A percentile compares a stretch with the other conserved stretches of the same genome.
Evolutionary conservation across 768 basidiomycete species (phyloP).

Genomic region (Amylocystis lapponica): DNA sequence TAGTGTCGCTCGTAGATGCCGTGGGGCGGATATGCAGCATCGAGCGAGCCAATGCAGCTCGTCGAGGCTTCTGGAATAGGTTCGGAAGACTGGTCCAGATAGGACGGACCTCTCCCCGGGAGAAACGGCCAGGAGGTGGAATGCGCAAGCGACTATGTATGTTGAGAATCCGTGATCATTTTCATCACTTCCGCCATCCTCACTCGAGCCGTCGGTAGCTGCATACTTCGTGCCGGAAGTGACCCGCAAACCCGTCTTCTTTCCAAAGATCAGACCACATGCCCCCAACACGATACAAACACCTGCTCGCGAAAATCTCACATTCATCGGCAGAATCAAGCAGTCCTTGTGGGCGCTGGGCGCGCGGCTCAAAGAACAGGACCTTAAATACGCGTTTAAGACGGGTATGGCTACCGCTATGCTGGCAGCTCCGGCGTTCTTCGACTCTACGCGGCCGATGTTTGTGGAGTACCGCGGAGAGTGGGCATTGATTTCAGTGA

Average conservation of each 20-base stretch:
- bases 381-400: constrained; percentile 86
- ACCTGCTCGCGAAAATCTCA: constrained; percentile 55
- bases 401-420: constrained; percentile 79
- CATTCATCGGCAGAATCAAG: constrained; percentile 54
- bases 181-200: no score
- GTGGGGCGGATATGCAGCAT: constrained; percentile 73
- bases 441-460: constrained; percentile 65
- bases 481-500: constrained; percentile 92
- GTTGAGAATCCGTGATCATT: constrained; percentile 1
- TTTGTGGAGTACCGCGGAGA: constrained; percentile 86
- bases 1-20: constrained; percentile 76
- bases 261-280: constrained; percentile 79
- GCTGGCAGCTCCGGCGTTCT: constrained; percentile 84
- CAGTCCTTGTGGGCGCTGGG: constrained; percentile 73
- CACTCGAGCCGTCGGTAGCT: no score
- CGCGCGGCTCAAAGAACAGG: constrained; percentile 56
- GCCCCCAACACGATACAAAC: constrained; percentile 85
- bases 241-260: constrained; percentile 45
- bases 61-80: constrained; percentile 36
- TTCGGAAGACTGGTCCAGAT: constrained; percentile 9
- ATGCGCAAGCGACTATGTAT: constrained; percentile 25
- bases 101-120: neutral
- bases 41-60: constrained; percentile 42
- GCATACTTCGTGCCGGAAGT: constrained; percentile 43
- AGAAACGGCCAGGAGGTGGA: constrained; percentile 9